Evolutionary conservation across 73 alveolate species (phyloP).

Genomic region (Halteria grandinella): DNA sequence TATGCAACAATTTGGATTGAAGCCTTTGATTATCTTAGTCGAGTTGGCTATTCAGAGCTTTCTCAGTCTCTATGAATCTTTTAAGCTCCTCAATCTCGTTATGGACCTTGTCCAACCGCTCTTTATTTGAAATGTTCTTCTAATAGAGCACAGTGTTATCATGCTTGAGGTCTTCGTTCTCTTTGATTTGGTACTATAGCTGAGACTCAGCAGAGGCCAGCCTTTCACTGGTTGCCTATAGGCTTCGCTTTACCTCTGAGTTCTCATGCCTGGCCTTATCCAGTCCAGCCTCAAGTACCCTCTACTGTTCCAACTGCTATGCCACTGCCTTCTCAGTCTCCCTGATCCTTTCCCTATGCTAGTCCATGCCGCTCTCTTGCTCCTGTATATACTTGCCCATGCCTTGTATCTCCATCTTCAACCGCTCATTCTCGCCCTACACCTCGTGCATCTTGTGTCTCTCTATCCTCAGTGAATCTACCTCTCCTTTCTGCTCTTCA

Average conservation of each 20-base stretch:
- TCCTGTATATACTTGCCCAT: too few species aligned
- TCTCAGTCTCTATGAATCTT: not conserved
- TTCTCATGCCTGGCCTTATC: too few species aligned
- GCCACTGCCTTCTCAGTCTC: not conserved
- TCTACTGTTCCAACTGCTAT: too few species aligned
- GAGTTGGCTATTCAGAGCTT: not conserved
- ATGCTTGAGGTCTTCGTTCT: slow-evolving; percentile 42
- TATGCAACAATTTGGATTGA: not conserved
- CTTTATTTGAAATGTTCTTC: slow-evolving; percentile 34
- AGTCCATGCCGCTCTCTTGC: too few species aligned
- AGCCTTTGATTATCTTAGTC: slow-evolving; percentile 1
- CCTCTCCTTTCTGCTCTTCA: slow-evolving; percentile 5
- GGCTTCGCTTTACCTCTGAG: slow-evolving; percentile 3
- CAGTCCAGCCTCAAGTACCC: too few species aligned
- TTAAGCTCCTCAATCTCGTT: not conserved
- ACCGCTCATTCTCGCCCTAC: too few species aligned
- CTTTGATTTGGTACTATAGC: slow-evolving; percentile 1
- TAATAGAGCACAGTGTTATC: slow-evolving; percentile 45
- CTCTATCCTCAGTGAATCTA: too few species aligned
- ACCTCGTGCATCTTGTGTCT: too few species aligned
- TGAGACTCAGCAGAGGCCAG: too few species aligned
- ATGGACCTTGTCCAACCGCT: not conserved
- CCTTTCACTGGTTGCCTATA: too few species aligned
- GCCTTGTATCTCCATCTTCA: too few species aligned
- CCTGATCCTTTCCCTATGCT: not conserved